phyloP scores from a whole-genome alignment of 75 land plant species.

The Sequoia sempervirens region DNA sequence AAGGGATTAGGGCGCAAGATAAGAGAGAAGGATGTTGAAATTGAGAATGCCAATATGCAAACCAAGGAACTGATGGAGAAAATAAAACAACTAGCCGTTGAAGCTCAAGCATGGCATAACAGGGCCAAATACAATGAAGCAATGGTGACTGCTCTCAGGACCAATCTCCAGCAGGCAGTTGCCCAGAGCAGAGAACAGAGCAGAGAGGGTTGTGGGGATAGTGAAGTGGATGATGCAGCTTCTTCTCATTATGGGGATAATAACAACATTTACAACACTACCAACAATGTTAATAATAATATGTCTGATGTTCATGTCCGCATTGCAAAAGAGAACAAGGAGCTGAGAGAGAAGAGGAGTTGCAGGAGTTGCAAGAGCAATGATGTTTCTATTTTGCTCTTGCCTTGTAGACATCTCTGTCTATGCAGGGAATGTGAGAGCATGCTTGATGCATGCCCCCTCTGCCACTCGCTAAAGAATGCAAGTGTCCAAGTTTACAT shows the following conservation, averaged over 20 bases:
- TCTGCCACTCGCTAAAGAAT: constrained; percentile 49
- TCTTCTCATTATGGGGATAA: constrained; percentile 33
- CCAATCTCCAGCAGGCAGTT: constrained; percentile 64
- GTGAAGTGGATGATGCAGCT: constrained; percentile 72
- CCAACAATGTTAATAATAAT: not conserved
- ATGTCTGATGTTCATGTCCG: constrained; percentile 12
- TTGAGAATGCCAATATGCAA: constrained; percentile 49
- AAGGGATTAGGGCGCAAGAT: constrained; percentile 29
- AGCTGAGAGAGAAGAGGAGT: constrained; percentile 32
- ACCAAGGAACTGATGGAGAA: constrained; percentile 53
- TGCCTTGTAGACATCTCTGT: constrained; percentile 89
- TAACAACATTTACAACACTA: not conserved
- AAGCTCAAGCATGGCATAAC: constrained; percentile 58
- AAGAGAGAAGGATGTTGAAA: constrained; percentile 45
- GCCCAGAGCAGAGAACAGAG: constrained; percentile 49
- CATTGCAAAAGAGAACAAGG: constrained; percentile 25
- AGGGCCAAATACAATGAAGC: constrained; percentile 65
- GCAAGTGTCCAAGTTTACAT: constrained; percentile 64
- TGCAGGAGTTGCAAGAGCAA: constrained; percentile 58
- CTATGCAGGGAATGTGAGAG: constrained; percentile 70
- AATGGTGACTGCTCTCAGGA: constrained; percentile 41
- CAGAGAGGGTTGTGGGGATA: constrained; percentile 74
- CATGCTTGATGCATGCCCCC: constrained; percentile 49
- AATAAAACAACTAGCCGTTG: constrained; percentile 44
- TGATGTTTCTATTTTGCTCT: constrained; percentile 60